phyloP scores from a whole-genome alignment of 202 grass and related monocot species.

The Panicum hallii region DNA sequence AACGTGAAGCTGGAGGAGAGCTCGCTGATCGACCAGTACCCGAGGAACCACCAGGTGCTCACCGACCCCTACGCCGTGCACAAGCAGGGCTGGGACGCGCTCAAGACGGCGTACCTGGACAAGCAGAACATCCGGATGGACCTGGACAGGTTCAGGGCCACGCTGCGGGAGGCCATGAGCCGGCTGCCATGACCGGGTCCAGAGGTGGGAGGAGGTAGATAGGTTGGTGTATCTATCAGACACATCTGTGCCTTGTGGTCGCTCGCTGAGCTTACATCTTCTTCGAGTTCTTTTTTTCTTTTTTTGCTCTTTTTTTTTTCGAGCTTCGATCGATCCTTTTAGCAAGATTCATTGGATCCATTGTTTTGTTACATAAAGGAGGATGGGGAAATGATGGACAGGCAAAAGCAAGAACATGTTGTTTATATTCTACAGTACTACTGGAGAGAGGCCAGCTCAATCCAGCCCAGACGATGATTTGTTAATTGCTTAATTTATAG shows the following conservation, averaged over 20 bases:
- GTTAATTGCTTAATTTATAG: slow-evolving; percentile 20
- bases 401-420: slow-evolving; percentile 31
- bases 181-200: slow-evolving; percentile 34
- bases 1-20: slow-evolving; percentile 74
- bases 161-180: slow-evolving; percentile 53
- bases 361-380: slow-evolving; percentile 41
- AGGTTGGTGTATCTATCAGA: slow-evolving; percentile 54
- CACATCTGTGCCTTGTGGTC: background rate
- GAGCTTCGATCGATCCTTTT: slow-evolving; percentile 2
- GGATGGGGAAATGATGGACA: slow-evolving; percentile 27
- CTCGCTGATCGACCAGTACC: slow-evolving; percentile 77
- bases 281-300: background rate
- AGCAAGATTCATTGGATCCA: slow-evolving; percentile 49
- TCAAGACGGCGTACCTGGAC: slow-evolving; percentile 67
- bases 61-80: slow-evolving; percentile 74
- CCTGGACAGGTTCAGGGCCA: slow-evolving; percentile 55
- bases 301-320: background rate
- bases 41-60: slow-evolving; percentile 65
- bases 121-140: slow-evolving; percentile 78
- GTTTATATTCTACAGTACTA: background rate
- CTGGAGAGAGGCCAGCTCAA: background rate
- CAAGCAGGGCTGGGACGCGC: slow-evolving; percentile 72
- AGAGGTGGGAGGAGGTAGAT: slow-evolving; percentile 31
- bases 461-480: background rate
- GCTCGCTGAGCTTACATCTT: slow-evolving; percentile 23